Conservation (phyloP, 2,329 filamentous ascomycete species). For the Parascedosporium putredinis region DNA sequence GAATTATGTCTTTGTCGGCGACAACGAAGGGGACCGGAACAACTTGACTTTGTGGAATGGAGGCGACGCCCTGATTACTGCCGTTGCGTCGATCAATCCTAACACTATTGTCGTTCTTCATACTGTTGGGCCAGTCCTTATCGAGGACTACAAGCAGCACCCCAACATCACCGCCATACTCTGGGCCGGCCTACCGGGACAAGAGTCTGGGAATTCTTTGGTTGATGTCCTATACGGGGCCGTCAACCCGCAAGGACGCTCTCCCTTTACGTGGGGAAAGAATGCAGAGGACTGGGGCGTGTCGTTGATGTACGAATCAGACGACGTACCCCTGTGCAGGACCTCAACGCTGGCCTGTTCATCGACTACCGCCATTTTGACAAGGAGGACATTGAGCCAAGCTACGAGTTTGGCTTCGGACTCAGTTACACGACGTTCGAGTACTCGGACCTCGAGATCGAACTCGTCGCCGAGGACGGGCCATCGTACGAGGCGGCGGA, state of each 20-base stretch:
- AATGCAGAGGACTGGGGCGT: slow-evolving; percentile 17
- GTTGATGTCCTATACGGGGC: slow-evolving; percentile 64
- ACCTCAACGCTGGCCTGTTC: slow-evolving; percentile 43
- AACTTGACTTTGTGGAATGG: slow-evolving; percentile 55
- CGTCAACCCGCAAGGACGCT: slow-evolving; percentile 42
- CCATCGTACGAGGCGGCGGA: background rate
- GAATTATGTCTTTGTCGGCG: slow-evolving; percentile 56
- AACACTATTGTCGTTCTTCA: slow-evolving; percentile 58
- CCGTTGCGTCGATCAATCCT: slow-evolving; percentile 45
- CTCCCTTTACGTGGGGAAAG: slow-evolving; percentile 51
- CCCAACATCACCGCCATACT: slow-evolving; percentile 62
- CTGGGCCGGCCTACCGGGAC: slow-evolving; percentile 63
- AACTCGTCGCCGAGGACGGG: background rate
- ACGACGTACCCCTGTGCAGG: background rate
- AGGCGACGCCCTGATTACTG: slow-evolving; percentile 45
- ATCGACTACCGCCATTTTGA: slow-evolving; percentile 81
- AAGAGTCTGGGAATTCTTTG: slow-evolving; percentile 67
- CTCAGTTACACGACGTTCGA: slow-evolving; percentile 63
- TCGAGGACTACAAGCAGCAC: slow-evolving; percentile 52
- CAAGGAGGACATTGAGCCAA: slow-evolving; percentile 54
- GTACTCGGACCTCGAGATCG: slow-evolving; percentile 22
- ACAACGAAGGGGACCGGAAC: slow-evolving; percentile 54
- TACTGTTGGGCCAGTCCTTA: slow-evolving; percentile 49
- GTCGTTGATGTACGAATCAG: background rate
- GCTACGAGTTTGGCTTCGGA: slow-evolving; percentile 71